Evolutionary conservation across 805 yeast species (phyloP), one percentile per base, ranked within the genome.

Genomic region (Starmerella floris): DNA sequence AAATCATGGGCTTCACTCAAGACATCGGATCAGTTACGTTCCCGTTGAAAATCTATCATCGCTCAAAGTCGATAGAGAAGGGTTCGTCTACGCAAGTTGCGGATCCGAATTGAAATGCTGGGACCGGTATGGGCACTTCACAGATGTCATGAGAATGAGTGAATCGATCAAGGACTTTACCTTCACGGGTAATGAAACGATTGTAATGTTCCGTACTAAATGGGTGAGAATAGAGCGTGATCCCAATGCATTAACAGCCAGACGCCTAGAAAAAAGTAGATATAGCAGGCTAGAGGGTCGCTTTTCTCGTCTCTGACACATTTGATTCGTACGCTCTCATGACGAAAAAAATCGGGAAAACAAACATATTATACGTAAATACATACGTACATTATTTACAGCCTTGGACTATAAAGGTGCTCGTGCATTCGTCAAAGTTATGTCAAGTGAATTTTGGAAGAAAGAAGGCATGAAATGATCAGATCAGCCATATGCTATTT

Each of bases 111-210:
- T 43, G 5, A 21, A 20, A 16, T 39, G 42, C 30, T 43, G 41
- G 42, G 33, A 35, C 28, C 6, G n/a, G 8, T 19, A 38, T 22
- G 46, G 46, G 9, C n/a, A 23, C 11, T 30, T 34, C 8, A 15
- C 20, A 4, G 32, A 37, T 11, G 16, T 5, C 4, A n/a, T 37
- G 17, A 13, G 15, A 5, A 10, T 30, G 20, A 19, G 23, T 5
- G 35, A 21, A 3, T 4, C 15, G 6, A 41, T 41, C 3, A n/a
- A 16, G 3, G 44, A 41, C 22, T 35, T 41, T 26, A 20, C 30
- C 15, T 16, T 31, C 20, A 21, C 39, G 5, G 27, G 6, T 8
- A 4, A 17, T 15, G 44, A 23, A 20, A 13, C 35, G 13, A n/a
- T 41, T 3, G 30, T 35, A 3, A 21, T 41, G 35, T 27, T 22